These are phyloP conservation scores for Wickerhamomyces sp. DNA, from an alignment of 1,139 yeast species.

Conservation along the genomic window DNA sequence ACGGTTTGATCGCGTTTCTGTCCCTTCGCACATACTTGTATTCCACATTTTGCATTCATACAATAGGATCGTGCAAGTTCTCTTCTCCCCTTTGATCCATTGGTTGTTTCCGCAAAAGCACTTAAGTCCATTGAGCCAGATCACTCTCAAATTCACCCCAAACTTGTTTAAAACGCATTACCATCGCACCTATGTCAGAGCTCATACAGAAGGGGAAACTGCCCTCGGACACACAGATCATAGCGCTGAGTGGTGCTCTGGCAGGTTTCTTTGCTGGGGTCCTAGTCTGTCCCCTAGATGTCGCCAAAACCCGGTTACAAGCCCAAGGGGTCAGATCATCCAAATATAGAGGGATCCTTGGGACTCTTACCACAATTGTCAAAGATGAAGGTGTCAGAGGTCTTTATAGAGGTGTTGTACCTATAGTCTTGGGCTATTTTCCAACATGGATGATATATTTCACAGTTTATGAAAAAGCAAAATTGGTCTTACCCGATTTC, in stretches of 20 bases:
- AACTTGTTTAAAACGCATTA: too few species aligned
- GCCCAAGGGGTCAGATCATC: slow-evolving; percentile 62
- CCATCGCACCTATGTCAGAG: background rate
- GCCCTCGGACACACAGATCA: slow-evolving; percentile 35
- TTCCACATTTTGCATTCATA: too few species aligned
- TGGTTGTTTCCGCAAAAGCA: too few species aligned
- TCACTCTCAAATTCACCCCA: too few species aligned
- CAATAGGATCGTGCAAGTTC: too few species aligned
- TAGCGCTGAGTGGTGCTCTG: slow-evolving; percentile 77
- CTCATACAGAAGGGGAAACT: background rate
- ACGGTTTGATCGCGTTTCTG: too few species aligned
- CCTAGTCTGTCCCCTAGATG: slow-evolving; percentile 89
- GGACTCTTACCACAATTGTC: slow-evolving; percentile 58
- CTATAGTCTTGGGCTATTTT: slow-evolving; percentile 86
- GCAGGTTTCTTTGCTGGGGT: slow-evolving; percentile 92
- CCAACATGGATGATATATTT: slow-evolving; percentile 98
- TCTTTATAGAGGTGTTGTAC: slow-evolving; percentile 83
- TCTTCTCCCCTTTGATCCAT: too few species aligned
- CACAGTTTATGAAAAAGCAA: slow-evolving; percentile 79
- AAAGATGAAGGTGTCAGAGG: slow-evolving; percentile 80
- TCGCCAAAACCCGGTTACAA: slow-evolving; percentile 89
- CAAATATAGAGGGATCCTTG: slow-evolving; percentile 52
- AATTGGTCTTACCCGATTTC: slow-evolving; percentile 39
- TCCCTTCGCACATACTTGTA: too few species aligned
- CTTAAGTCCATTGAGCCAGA: too few species aligned